Evolutionary conservation across 108 stramenopile species (phyloP).

Genomic region (Pseudonitzschia delicatissima): DNA sequence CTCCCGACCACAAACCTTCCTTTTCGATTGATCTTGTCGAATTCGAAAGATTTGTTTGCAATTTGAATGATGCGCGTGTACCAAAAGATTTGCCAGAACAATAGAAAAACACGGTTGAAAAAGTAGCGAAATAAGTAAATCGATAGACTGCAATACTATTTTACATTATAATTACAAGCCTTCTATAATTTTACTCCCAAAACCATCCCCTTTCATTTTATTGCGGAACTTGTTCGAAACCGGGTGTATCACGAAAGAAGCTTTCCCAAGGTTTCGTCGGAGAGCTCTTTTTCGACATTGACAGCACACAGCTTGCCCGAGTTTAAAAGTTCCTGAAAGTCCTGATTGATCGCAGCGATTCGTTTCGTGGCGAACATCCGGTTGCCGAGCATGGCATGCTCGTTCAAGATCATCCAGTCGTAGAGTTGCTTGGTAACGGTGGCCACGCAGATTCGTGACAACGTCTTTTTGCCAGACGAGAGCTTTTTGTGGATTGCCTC

Average conservation of each 20-base stretch:
- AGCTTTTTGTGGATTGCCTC: not conserved
- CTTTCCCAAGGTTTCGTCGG: not conserved
- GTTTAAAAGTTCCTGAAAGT: constrained; percentile 3
- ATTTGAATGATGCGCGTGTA: not conserved
- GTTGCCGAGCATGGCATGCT: not conserved
- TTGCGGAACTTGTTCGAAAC: not conserved
- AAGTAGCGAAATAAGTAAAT: too few relatives aligned
- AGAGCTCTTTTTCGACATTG: constrained; percentile 9
- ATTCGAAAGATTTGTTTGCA: not conserved
- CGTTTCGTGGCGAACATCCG: not conserved
- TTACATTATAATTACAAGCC: too few relatives aligned
- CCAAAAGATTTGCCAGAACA: not conserved
- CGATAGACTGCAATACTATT: too few relatives aligned
- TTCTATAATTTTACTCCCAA: too few relatives aligned
- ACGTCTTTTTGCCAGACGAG: not conserved
- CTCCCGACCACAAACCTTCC: not conserved
- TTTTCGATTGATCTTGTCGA: not conserved
- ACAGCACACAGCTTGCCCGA: constrained; percentile 10
- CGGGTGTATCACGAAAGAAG: not conserved
- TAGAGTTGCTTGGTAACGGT: constrained; percentile 7
- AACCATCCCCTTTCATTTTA: too few relatives aligned
- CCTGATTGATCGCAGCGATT: constrained; percentile 1
- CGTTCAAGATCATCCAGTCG: constrained; percentile 9
- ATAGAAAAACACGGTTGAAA: too few relatives aligned
- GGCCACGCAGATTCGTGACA: not conserved